Percentiles rank a stretch among this genome's conserved stretches.
Evolutionary conservation across 1,139 yeast species (phyloP).

Genomic region (Pichia kudriavzevii): DNA sequence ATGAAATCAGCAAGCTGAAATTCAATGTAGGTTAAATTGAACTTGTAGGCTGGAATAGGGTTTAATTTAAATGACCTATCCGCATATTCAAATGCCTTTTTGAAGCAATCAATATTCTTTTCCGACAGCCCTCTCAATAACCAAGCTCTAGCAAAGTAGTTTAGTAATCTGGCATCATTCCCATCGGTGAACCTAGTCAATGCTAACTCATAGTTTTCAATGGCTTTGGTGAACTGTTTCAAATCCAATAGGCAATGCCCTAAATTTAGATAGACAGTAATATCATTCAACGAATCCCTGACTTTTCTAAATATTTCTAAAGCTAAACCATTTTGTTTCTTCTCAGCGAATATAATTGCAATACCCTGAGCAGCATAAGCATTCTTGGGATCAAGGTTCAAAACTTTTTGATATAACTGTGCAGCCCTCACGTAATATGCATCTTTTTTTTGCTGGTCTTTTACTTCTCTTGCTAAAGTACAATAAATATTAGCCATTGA

Average conservation of each 20-base stretch:
- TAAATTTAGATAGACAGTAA: conserved; percentile 73
- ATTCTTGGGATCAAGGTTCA: conserved; percentile 75
- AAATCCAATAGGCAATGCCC: conserved; percentile 85
- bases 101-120: conserved; percentile 50
- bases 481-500: conserved; percentile 87
- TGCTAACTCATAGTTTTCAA: conserved; percentile 83
- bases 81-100: conserved; percentile 57
- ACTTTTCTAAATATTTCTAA: conserved; percentile 82
- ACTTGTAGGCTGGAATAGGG: conserved; percentile 44
- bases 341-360: conserved; percentile 88
- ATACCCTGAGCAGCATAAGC: conserved; percentile 98
- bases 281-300: conserved; percentile 76
- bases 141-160: conserved; percentile 87
- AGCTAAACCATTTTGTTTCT: conserved; percentile 68
- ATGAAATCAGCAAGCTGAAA: conserved; percentile 83
- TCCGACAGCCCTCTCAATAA: conserved; percentile 70
- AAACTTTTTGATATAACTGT: conserved; percentile 81
- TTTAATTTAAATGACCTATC: conserved; percentile 41
- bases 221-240: conserved; percentile 76
- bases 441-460: conserved; percentile 60
- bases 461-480: conserved; percentile 71
- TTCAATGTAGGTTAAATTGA: conserved; percentile 78
- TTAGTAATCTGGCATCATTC: conserved; percentile 55
- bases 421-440: conserved; percentile 82
- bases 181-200: conserved; percentile 58